Evolutionary conservation across 2,329 filamentous ascomycete genomes (phyloP).

Genomic region (Colletotrichum liaoningense): DNA sequence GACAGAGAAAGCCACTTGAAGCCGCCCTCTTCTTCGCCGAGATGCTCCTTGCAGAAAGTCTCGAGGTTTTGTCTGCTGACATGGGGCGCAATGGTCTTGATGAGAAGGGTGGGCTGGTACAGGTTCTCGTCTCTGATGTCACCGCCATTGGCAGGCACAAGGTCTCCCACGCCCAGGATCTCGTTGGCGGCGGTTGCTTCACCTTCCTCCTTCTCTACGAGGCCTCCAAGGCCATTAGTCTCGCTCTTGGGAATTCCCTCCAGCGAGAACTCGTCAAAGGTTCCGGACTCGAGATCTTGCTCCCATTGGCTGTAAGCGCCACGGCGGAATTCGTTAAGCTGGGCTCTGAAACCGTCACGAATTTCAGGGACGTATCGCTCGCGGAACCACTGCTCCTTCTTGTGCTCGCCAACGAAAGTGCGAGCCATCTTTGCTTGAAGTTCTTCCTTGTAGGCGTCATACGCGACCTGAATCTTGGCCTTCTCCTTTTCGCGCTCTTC

Average conservation of each 20-base stretch:
- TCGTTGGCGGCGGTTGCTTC: constrained; percentile 93
- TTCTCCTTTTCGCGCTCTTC: constrained; percentile 85
- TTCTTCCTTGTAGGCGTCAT: constrained; percentile 76
- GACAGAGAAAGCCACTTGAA: constrained; percentile 97
- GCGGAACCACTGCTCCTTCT: constrained; percentile 97
- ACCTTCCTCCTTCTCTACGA: constrained; percentile 94
- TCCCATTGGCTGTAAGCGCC: constrained; percentile 89
- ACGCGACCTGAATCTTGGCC: constrained; percentile 78
- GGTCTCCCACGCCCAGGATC: constrained; percentile 90
- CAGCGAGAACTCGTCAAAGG: constrained; percentile 94
- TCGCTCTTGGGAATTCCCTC: constrained; percentile 96
- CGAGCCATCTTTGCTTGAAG: constrained; percentile 84
- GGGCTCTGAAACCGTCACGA: constrained; percentile 77
- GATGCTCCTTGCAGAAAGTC: constrained; percentile 91
- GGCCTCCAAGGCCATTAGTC: constrained; percentile 84
- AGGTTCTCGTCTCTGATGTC: constrained; percentile 91
- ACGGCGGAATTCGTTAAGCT: constrained; percentile 83
- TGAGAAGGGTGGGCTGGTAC: constrained; percentile 90
- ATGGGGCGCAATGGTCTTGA: constrained; percentile 97
- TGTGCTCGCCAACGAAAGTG: constrained; percentile 90
- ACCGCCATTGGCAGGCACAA: constrained; percentile 84
- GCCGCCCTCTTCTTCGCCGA: constrained; percentile 90
- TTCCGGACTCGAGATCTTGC: constrained; percentile 83
- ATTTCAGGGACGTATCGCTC: constrained; percentile 92
- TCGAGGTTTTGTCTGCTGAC: constrained; percentile 95